Percentiles rank a stretch among this genome's conserved stretches.
These are phyloP conservation scores for Coniferiporia weirii DNA, from an alignment of 1,284 basidiomycete species.

Conservation along the genomic window DNA sequence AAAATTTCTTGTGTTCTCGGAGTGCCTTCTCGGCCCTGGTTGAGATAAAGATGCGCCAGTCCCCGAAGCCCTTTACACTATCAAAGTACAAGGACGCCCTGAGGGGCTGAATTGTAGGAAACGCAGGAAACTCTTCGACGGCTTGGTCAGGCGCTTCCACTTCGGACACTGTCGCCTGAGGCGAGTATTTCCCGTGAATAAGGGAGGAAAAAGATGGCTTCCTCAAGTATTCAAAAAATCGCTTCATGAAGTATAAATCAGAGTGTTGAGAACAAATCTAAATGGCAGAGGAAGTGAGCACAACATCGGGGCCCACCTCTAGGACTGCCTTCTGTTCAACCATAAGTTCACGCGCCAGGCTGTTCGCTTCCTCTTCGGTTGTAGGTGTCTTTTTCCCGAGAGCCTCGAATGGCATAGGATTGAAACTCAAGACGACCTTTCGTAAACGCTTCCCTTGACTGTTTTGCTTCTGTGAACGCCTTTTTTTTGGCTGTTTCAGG, in stretches of 20 bases:
- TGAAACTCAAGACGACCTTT: conserved; percentile 15
- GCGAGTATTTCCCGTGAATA: background rate
- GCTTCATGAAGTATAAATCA: background rate
- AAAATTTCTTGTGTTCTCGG: conserved; percentile 35
- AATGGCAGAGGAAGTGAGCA: background rate
- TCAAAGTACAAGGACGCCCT: conserved; percentile 31
- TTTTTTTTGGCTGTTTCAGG: background rate
- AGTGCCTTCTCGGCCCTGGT: conserved; percentile 40
- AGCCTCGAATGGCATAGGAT: conserved; percentile 26
- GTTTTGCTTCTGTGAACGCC: background rate
- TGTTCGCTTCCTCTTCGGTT: conserved; percentile 22
- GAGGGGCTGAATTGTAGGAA: conserved; percentile 44
- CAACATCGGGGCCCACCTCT: conserved; percentile 23
- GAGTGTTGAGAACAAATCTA: background rate
- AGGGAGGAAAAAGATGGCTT: background rate
- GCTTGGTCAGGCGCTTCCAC: conserved; percentile 2
- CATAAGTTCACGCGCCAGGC: conserved; percentile 23
- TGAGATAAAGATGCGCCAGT: conserved; percentile 48
- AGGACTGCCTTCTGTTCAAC: conserved; percentile 26
- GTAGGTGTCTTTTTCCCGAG: conserved; percentile 26
- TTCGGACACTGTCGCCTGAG: background rate
- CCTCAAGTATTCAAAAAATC: conserved; percentile 2
- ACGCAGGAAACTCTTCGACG: conserved; percentile 26
- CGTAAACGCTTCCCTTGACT: background rate
- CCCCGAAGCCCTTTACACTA: conserved; percentile 46